Evolutionary conservation across 805 yeast species (phyloP), one percentile per base, ranked within the genome.

Genomic region (Kuraishia floccosa): DNA sequence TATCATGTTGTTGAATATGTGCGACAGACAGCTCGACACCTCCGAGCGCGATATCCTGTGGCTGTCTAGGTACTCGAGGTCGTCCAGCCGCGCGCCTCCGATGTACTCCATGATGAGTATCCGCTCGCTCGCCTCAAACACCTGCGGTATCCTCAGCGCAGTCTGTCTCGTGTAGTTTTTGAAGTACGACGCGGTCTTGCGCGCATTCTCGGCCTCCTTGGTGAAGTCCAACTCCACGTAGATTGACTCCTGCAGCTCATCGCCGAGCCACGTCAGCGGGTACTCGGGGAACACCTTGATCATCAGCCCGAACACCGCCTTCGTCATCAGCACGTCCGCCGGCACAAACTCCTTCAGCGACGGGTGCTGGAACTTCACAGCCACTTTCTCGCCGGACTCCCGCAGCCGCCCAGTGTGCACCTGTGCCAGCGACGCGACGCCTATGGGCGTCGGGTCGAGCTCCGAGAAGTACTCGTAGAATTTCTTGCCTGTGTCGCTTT

Each of bases 311-410:
- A 89, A 89, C 4, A 87, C 94, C 3, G 73, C 61, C 34, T 70
- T 67, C 0, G 96, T 87, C 49, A 91, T 54, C 44, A 69, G 60
- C 2, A 91, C 75, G 55, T 91, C 99, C 16, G 91, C 54, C 0
- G 98, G 98, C 7, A 91, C 94, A 56, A 82, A 91, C 43, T 80
- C 82, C 28, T 73, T 68, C 32, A 91, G 59, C 3, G 84, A 68
- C 0, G 98, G 98, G 51, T 87, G 97, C 52, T 91, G 98, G 25
- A 89, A 69, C 47, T 91, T 91, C 15, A 91, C 94, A 1, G 98
- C 98, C 3, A 89, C 97, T 44, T 65, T 71, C 36, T 76, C 67
- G 2, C 81, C 83, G 1, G 64, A 65, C 3, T 49, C 56, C 34
- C 58, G 65, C 32, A 87, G 49, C 2, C 52, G 65, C 0, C 93